Evolutionary conservation across 169 alveolate genomes (phyloP).

Genomic region (Plasmodium coatneyi): DNA sequence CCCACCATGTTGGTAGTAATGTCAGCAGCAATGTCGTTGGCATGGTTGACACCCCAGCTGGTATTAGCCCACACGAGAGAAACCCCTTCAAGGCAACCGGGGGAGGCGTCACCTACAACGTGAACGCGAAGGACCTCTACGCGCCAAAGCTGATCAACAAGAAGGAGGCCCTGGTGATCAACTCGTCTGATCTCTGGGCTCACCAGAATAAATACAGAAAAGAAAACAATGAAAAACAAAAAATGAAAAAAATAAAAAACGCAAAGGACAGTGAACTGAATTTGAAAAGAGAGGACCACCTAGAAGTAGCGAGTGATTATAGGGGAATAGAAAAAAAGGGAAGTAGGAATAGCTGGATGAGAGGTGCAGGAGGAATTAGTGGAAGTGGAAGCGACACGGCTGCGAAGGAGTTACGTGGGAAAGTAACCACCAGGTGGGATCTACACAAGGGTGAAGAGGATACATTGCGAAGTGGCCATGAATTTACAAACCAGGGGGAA

Average conservation of each 20-base stretch:
- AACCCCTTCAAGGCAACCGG: not conserved
- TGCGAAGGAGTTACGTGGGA: not conserved
- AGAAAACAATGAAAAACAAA: constrained; percentile 56
- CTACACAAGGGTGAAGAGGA: not conserved
- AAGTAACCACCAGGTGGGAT: not conserved
- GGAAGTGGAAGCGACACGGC: not conserved
- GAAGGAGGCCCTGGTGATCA: constrained; percentile 81
- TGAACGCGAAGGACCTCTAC: constrained; percentile 21
- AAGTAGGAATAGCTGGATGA: not conserved
- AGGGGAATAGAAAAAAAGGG: not conserved
- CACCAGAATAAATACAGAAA: constrained; percentile 76
- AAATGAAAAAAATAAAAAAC: constrained; percentile 51
- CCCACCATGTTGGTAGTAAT: not conserved
- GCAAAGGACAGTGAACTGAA: constrained; percentile 30
- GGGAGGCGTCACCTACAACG: constrained; percentile 15
- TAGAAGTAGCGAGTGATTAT: not conserved
- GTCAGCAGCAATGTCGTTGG: not conserved
- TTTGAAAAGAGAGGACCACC: constrained; percentile 7
- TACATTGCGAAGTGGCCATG: not conserved
- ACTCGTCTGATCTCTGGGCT: constrained; percentile 83
- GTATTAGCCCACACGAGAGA: not conserved
- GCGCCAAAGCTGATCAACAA: constrained; percentile 32
- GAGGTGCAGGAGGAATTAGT: not conserved
- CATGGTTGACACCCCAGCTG: not conserved
- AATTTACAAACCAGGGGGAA: not conserved